phyloP scores from a whole-genome alignment of 1,284 basidiomycete genomes.

The Inonotus obliquus region DNA sequence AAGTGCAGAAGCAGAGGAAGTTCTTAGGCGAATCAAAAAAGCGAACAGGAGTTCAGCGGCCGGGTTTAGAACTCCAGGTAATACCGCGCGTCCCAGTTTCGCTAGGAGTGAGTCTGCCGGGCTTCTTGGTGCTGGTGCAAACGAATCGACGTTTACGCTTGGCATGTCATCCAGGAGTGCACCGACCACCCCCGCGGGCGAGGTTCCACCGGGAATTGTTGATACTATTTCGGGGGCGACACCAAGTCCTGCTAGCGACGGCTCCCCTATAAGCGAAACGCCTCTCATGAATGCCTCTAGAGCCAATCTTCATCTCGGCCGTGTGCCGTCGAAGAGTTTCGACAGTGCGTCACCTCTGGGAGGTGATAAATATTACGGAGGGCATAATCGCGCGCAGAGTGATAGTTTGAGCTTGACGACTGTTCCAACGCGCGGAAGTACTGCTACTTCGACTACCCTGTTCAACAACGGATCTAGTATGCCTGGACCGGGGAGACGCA shows the following conservation, averaged over 20 bases:
- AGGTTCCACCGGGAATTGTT: not conserved
- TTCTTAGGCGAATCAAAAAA: not conserved
- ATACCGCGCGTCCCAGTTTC: not conserved
- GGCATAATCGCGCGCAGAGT: not conserved
- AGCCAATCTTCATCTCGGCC: not conserved
- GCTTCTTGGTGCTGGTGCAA: not conserved
- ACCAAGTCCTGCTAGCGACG: not conserved
- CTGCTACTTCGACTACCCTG: slow-evolving; percentile 16
- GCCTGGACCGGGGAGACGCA: slow-evolving; percentile 14
- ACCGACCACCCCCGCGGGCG: slow-evolving; percentile 4
- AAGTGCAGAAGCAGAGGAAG: slow-evolving; percentile 5
- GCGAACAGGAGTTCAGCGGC: not conserved
- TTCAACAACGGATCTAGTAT: slow-evolving; percentile 12
- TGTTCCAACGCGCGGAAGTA: slow-evolving; percentile 2
- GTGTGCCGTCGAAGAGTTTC: slow-evolving; percentile 14
- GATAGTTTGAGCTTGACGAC: slow-evolving; percentile 2
- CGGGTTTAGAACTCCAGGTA: not conserved
- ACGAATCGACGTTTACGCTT: not conserved
- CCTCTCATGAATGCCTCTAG: not conserved
- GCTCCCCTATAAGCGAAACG: not conserved
- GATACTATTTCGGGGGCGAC: not conserved
- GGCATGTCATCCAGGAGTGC: slow-evolving; percentile 9
- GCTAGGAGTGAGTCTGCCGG: not conserved
- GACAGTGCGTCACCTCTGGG: not conserved
- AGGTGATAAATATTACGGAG: not conserved